Conservation (phyloP, 2,329 filamentous ascomycete species). For the Fusarium falciforme region DNA sequence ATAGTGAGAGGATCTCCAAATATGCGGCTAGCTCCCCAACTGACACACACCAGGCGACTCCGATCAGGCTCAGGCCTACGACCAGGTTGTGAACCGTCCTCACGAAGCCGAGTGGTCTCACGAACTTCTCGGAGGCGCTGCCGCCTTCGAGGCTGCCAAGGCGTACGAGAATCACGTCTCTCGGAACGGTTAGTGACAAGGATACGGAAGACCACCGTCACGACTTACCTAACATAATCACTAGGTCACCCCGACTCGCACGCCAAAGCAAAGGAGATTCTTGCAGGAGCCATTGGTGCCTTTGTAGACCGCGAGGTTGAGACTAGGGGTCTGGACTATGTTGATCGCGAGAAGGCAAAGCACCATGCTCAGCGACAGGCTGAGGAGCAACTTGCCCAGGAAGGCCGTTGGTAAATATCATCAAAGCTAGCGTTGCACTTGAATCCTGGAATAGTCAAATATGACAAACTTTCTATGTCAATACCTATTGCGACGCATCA, state of each 20-base stretch:
- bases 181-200: slow-evolving; percentile 31
- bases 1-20: neutral
- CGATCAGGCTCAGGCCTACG: slow-evolving; percentile 38
- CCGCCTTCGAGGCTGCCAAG: slow-evolving; percentile 48
- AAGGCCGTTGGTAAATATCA: slow-evolving; percentile 17
- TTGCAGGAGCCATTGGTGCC: slow-evolving; percentile 43
- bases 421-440: neutral
- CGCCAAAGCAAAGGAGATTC: slow-evolving; percentile 46
- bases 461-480: neutral
- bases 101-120: slow-evolving; percentile 49
- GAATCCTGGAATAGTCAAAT: neutral
- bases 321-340: slow-evolving; percentile 44
- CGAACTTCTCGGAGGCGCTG: slow-evolving; percentile 47
- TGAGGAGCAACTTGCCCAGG: slow-evolving; percentile 36
- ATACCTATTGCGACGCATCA: neutral
- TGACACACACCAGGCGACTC: slow-evolving; percentile 33
- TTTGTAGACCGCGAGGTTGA: slow-evolving; percentile 49
- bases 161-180: slow-evolving; percentile 46
- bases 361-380: slow-evolving; percentile 42
- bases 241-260: slow-evolving; percentile 44
- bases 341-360: slow-evolving; percentile 46
- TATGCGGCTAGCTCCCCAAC: neutral
- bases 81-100: slow-evolving; percentile 37
- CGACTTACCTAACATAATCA: neutral
- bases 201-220: neutral